Conservation (phyloP, 371 early-diverging fungal genomes). For the Mucor racemosus region DNA sequence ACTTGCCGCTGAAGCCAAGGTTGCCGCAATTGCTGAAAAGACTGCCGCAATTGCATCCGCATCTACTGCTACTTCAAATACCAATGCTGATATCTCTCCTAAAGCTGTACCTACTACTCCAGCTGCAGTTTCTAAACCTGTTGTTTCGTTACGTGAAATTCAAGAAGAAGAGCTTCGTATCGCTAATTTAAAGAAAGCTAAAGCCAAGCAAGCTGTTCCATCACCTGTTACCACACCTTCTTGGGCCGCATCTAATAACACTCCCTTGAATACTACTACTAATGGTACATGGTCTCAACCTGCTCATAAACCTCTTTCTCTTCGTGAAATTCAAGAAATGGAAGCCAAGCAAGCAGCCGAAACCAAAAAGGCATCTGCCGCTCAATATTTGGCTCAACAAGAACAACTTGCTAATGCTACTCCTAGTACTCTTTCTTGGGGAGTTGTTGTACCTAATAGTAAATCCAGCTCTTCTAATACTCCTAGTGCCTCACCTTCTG, state of each 20-base stretch:
- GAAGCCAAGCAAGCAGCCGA: slow-evolving; percentile 61
- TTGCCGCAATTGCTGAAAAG: slow-evolving; percentile 10
- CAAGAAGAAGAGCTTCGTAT: slow-evolving; percentile 53
- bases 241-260: slow-evolving; percentile 11
- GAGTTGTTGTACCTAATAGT: slow-evolving; percentile 43
- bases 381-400: slow-evolving; percentile 29
- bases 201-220: slow-evolving; percentile 1
- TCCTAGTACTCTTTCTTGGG: slow-evolving; percentile 47
- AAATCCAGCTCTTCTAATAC: not conserved
- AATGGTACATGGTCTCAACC: slow-evolving; percentile 41
- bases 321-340: slow-evolving; percentile 70
- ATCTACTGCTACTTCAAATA: not conserved
- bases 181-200: slow-evolving; percentile 41
- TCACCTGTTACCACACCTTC: slow-evolving; percentile 1
- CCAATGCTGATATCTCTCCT: not conserved
- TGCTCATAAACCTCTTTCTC: slow-evolving; percentile 52
- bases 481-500: slow-evolving; percentile 24
- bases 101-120: not conserved
- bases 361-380: slow-evolving; percentile 44
- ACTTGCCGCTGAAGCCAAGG: not conserved
- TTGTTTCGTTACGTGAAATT: slow-evolving; percentile 52
- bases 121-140: slow-evolving; percentile 7
- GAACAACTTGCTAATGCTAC: slow-evolving; percentile 16
- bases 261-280: slow-evolving; percentile 5
- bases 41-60: not conserved